These are phyloP conservation scores for Penicillium sp. DNA, from an alignment of 2,329 filamentous ascomycete genomes.

Conservation along the genomic window DNA sequence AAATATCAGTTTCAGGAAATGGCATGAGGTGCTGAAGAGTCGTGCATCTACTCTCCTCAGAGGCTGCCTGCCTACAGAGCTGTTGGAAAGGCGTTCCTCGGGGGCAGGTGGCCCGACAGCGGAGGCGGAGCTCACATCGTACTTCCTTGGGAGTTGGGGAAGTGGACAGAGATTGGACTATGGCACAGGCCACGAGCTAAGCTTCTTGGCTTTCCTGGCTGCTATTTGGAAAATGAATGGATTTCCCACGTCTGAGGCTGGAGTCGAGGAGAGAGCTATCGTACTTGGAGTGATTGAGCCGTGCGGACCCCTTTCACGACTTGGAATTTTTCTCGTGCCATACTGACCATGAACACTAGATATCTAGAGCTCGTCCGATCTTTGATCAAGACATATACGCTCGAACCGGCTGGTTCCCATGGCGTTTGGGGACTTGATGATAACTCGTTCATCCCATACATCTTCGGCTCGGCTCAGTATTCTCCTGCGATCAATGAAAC, in stretches of 20 bases:
- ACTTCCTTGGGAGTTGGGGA: conserved; percentile 80
- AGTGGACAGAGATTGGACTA: conserved; percentile 88
- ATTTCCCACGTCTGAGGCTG: conserved; percentile 56
- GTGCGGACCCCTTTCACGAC: no score
- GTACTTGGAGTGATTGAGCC: conserved; percentile 77
- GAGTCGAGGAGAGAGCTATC: conserved; percentile 66
- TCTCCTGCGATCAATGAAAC: conserved; percentile 63
- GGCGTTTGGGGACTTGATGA: conserved; percentile 99
- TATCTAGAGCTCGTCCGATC: conserved; percentile 75
- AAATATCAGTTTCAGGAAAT: conserved; percentile 82
- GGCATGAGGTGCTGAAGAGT: conserved; percentile 65
- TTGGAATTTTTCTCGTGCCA: no score
- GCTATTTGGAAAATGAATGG: conserved; percentile 84
- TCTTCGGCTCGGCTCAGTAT: conserved; percentile 89
- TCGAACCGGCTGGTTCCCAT: conserved; percentile 92
- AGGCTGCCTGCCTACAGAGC: conserved; percentile 49
- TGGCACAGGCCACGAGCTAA: conserved; percentile 91
- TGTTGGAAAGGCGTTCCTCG: conserved; percentile 36
- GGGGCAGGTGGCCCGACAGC: conserved; percentile 42
- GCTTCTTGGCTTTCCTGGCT: conserved; percentile 85
- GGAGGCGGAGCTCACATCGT: conserved; percentile 64
- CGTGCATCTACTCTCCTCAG: conserved; percentile 53
- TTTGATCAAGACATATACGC: conserved; percentile 81
- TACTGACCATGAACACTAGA: conserved; percentile 39
- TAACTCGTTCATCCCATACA: conserved; percentile 88